phyloP scores from a whole-genome alignment of 768 basidiomycete species.

The Naematelia encephala region DNA sequence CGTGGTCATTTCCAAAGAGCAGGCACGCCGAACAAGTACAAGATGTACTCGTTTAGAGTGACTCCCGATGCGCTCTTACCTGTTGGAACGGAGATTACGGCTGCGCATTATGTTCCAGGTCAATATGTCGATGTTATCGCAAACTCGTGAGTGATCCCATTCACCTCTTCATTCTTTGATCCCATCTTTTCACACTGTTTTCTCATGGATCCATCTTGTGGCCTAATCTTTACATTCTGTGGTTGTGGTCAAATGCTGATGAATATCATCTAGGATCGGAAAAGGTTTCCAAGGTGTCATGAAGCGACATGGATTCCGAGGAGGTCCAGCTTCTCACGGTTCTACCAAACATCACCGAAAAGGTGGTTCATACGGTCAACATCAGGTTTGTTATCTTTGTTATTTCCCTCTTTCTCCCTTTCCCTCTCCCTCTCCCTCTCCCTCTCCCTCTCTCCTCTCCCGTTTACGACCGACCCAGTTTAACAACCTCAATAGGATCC shows the following conservation, averaged over 20 bases:
- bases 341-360: slow-evolving; percentile 91
- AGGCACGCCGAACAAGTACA: slow-evolving; percentile 69
- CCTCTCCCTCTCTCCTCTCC: neutral
- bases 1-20: slow-evolving; percentile 85
- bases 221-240: neutral
- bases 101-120: slow-evolving; percentile 93
- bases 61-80: slow-evolving; percentile 85
- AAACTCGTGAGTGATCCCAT: slow-evolving; percentile 66
- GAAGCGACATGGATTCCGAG: slow-evolving; percentile 93
- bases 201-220: neutral
- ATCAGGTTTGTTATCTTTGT: slow-evolving; percentile 66
- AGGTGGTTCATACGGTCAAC: slow-evolving; percentile 87
- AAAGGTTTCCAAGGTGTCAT: slow-evolving; percentile 96
- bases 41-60: slow-evolving; percentile 83
- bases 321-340: slow-evolving; percentile 90
- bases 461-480: neutral
- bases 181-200: neutral
- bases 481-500: slow-evolving; percentile 64
- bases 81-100: slow-evolving; percentile 82
- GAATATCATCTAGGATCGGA: slow-evolving; percentile 66
- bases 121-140: slow-evolving; percentile 90
- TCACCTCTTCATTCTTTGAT: neutral
- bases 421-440: neutral
- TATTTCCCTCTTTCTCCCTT: neutral
- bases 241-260: slow-evolving; percentile 5